These are phyloP conservation scores for Talaromyces sp. DNA, from an alignment of 2,329 filamentous ascomycete genomes.

Conservation along the genomic window DNA sequence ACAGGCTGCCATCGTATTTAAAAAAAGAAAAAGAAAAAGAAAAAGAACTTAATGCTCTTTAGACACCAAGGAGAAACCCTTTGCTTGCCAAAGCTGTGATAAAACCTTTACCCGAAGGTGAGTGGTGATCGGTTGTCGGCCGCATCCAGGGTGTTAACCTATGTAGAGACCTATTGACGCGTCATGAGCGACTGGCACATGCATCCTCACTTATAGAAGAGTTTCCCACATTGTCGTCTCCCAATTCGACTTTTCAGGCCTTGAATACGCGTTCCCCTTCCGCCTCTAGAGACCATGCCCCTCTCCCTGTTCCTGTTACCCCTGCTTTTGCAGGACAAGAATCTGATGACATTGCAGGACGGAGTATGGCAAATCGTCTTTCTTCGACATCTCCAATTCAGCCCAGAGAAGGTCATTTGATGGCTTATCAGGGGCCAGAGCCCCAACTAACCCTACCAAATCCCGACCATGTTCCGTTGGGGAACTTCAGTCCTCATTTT, in stretches of 20 bases:
- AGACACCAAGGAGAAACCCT: neutral
- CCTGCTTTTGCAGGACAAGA: neutral
- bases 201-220: neutral
- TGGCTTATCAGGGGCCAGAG: neutral
- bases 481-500: neutral
- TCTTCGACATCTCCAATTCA: neutral
- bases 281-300: neutral
- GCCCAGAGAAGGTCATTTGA: neutral
- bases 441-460: neutral
- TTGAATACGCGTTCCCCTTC: neutral
- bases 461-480: neutral
- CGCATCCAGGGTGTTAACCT: neutral
- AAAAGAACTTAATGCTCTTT: neutral
- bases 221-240: neutral
- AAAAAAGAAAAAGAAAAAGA: too few species aligned
- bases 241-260: neutral
- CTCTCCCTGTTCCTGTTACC: neutral
- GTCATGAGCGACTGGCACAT: neutral
- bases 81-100: neutral
- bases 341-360: neutral
- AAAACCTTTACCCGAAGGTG: neutral
- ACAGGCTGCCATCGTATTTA: neutral
- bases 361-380: neutral
- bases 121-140: neutral
- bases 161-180: neutral